Evolutionary conservation across 352 stramenopile species (phyloP), one percentile per base, ranked within the genome.

Genomic region (Pseudoperonospora humuli): DNA sequence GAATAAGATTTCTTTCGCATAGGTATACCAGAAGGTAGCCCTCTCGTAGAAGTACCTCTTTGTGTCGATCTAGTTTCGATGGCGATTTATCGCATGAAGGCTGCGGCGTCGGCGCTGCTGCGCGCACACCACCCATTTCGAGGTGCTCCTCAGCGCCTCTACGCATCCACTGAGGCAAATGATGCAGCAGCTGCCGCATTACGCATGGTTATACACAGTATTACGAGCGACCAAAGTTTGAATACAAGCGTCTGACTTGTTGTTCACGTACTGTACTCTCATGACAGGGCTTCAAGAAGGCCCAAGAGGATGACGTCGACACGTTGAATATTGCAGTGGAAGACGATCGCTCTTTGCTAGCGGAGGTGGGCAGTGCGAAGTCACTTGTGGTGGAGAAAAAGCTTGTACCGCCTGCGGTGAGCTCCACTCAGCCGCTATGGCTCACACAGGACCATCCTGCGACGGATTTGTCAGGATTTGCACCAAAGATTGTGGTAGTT

Each of bases 401-500:
- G 44, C 64, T 69, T 21, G 37, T 78, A 23, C 54, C 64, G 11
- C 66, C 72, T 1, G 50, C 56, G 6, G 53, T 67, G 53, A 73
- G 63, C 49, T 79, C 73, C 24, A 71, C 60, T n/a, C 77, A 89
- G 61, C 75, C 74, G 23, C 57, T 88, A 29, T 89, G 77, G 77
- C 73, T 89, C 33, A 62, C 75, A 21, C 72, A 89, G 50, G 65
- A 71, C 39, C 67, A 81, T 50, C 55, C 70, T n/a, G 48, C 57
- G 41, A 66, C 55, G 28, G 77, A 93, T 38, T 51, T 90, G 37
- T 74, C 74, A 7, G 65, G 73, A 7, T 93, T 93, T 39, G 81
- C 81, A 7, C 81, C 81, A 3, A 89, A 87, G 49, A 93, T 93
- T 52, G 75, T 91, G 24, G 78, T 93, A 23, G 77, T 94, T 14